Conservation (phyloP, 2,329 filamentous ascomycete genomes). For the Tolypocladium ovalisporum region DNA sequence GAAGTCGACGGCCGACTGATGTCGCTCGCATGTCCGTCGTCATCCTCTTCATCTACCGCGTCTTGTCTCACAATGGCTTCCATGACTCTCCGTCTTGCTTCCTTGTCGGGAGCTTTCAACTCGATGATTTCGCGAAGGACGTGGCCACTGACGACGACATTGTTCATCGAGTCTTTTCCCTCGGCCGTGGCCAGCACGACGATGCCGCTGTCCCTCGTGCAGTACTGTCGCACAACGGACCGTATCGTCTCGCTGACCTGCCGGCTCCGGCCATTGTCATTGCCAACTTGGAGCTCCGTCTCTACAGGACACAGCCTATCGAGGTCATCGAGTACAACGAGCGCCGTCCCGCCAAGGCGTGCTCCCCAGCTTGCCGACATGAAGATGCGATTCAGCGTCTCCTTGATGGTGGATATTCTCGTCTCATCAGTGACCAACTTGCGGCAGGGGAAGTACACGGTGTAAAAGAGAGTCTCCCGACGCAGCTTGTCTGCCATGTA, state of each 20-base stretch:
- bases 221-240: constrained; percentile 74
- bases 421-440: constrained; percentile 87
- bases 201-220: constrained; percentile 66
- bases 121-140: constrained; percentile 85
- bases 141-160: constrained; percentile 81
- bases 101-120: constrained; percentile 86
- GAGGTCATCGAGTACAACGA: constrained; percentile 86
- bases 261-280: constrained; percentile 84
- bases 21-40: constrained; percentile 24
- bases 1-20: constrained; percentile 47
- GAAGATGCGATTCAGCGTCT: constrained; percentile 74
- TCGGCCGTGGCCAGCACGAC: constrained; percentile 86
- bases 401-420: constrained; percentile 80
- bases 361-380: constrained; percentile 88
- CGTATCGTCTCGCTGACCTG: constrained; percentile 87
- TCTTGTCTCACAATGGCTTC: constrained; percentile 61
- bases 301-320: constrained; percentile 89
- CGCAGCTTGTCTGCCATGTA: constrained; percentile 65
- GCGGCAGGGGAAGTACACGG: constrained; percentile 76
- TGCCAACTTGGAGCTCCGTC: constrained; percentile 86
- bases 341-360: constrained; percentile 66
- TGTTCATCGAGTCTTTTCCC: constrained; percentile 85
- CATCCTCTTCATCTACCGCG: constrained; percentile 26
- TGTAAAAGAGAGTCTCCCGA: constrained; percentile 65
- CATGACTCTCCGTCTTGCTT: constrained; percentile 71